A percentile compares a stretch with the other conserved stretches of the same genome.
Conservation (phyloP, 352 stramenopile species). For the Phytophthora crassamura region DNA sequence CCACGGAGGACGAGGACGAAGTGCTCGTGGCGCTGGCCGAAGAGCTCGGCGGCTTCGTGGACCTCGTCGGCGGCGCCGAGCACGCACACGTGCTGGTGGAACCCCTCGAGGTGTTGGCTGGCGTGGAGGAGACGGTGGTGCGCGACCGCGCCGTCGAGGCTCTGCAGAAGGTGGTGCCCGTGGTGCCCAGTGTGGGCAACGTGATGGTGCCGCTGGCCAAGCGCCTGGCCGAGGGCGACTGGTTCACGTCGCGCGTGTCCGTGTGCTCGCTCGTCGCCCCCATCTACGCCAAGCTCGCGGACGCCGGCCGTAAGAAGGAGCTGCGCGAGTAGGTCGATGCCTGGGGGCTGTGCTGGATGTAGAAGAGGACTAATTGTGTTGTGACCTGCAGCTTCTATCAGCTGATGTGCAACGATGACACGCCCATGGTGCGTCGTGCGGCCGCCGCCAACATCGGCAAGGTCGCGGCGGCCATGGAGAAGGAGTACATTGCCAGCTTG, state of each 20-base stretch:
- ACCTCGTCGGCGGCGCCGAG: conserved; percentile 80
- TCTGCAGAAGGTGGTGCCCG: conserved; percentile 74
- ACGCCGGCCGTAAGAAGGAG: conserved; percentile 75
- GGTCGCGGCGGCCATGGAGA: conserved; percentile 75
- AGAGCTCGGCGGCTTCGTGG: conserved; percentile 91
- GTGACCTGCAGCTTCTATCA: conserved; percentile 66
- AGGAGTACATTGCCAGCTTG: conserved; percentile 70
- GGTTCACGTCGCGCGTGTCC: conserved; percentile 90
- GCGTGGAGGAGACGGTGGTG: conserved; percentile 95
- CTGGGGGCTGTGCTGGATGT: conserved; percentile 11
- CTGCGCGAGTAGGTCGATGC: conserved; percentile 74
- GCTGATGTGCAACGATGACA: conserved; percentile 86
- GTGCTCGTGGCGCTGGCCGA: conserved; percentile 92
- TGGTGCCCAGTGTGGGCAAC: conserved; percentile 67
- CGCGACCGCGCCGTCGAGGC: conserved; percentile 83
- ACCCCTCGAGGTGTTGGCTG: conserved; percentile 91
- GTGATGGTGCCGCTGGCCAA: conserved; percentile 80
- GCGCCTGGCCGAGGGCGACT: conserved; percentile 84
- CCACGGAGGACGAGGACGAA: conserved; percentile 95
- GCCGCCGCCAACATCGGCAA: conserved; percentile 86
- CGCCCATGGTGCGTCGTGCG: conserved; percentile 86
- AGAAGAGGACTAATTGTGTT: too few relatives aligned
- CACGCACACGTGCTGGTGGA: conserved; percentile 80
- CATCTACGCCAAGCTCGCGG: conserved; percentile 70
- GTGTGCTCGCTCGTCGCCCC: conserved; percentile 85